Percentiles rank a stretch among this genome's conserved stretches.
Evolutionary conservation across 192 early-diverging fungal genomes (phyloP).

Genomic region (Lunasporangiospora selenospora): DNA sequence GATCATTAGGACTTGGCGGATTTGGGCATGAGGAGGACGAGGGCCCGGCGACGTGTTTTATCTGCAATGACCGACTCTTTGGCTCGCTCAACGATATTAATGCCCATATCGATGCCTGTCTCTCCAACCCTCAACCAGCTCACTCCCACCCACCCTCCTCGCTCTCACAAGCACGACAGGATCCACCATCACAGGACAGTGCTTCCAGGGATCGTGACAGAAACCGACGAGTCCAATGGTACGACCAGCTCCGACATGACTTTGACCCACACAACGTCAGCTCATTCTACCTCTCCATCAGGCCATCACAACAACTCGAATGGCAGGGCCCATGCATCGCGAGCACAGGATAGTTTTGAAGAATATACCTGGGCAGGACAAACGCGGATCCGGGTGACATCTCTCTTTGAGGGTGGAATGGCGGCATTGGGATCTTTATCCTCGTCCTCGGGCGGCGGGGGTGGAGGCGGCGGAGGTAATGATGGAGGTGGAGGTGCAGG

Average conservation of each 20-base stretch:
- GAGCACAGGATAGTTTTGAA: conserved; percentile 57
- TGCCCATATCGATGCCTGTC: conserved; percentile 79
- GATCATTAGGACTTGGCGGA: conserved; percentile 14
- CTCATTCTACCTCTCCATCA: too few relatives aligned
- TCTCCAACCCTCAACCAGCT: conserved; percentile 48
- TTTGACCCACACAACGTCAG: too few relatives aligned
- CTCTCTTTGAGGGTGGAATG: conserved; percentile 83
- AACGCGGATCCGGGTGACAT: conserved; percentile 76
- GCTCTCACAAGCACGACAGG: background rate
- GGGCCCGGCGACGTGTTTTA: conserved; percentile 62
- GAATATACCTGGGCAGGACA: conserved; percentile 88
- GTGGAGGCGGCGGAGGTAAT: background rate
- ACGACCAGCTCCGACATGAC: too few relatives aligned
- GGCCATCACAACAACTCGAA: too few relatives aligned
- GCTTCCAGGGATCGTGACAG: too few relatives aligned
- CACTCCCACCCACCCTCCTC: background rate
- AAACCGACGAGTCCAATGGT: too few relatives aligned
- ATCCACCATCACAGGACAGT: background rate
- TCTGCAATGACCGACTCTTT: conserved; percentile 65
- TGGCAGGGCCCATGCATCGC: too few relatives aligned
- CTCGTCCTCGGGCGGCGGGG: background rate
- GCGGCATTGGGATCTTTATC: conserved; percentile 50
- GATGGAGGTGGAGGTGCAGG: conserved; percentile 14
- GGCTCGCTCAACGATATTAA: conserved; percentile 69
- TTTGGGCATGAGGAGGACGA: too few relatives aligned